A percentile compares a stretch with the other conserved stretches of the same genome.
Conservation (phyloP, 257 asterid genomes). For the Solanum lycopersicoides region DNA sequence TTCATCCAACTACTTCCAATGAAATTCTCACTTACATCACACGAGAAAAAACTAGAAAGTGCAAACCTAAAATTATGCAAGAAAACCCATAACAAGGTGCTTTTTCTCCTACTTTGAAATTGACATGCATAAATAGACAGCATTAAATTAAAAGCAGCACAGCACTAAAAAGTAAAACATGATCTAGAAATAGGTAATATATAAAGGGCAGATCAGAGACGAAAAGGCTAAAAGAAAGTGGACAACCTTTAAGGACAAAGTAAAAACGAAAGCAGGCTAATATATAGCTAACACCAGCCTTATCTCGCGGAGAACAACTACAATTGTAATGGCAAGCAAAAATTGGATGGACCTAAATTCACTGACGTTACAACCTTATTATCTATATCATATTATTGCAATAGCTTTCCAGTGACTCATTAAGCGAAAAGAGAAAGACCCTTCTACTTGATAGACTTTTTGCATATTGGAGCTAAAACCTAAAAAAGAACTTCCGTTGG, state of each 20-base stretch:
- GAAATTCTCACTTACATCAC: neutral
- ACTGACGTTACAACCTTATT: neutral
- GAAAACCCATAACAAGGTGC: neutral
- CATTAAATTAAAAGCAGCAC: neutral
- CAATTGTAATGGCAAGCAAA: neutral
- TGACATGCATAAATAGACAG: neutral
- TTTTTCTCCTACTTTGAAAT: neutral
- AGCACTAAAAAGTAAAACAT: neutral
- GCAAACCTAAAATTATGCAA: neutral
- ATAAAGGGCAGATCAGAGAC: neutral
- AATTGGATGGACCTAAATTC: neutral
- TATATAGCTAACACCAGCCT: neutral
- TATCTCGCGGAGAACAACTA: neutral
- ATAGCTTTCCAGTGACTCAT: neutral
- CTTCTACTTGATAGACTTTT: neutral
- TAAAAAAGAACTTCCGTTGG: neutral
- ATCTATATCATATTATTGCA: neutral
- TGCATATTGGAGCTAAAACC: neutral
- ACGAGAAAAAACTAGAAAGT: neutral
- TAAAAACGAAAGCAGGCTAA: neutral
- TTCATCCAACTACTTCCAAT: neutral
- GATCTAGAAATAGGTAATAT: neutral
- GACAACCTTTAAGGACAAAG: neutral
- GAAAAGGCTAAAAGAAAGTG: neutral
- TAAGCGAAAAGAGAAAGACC: neutral